Base-by-base conservation (phyloP, 2,329 filamentous ascomycete genomes). In the Chaetothyriales sp. region DNA sequence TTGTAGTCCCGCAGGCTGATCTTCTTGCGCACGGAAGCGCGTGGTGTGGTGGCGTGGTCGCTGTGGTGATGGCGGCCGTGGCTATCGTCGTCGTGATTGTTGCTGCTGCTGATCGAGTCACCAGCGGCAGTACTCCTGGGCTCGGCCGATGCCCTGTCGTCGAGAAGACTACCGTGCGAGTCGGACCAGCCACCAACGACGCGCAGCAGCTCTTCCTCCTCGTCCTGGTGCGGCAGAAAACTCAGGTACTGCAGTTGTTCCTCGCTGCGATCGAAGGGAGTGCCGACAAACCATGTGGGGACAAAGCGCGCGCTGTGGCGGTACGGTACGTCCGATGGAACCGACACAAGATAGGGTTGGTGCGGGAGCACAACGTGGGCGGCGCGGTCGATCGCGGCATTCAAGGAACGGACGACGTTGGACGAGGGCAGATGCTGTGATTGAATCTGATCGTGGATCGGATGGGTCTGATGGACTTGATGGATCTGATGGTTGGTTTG, bases 1-100 rank as follows among this genome's bases (percentile, higher is more conserved):
- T 77, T 80, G 64, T 81, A 82, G 42, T 76, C 77, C 43, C 71
- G 75, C 49, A 81, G 63, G 50, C 69, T 79, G 54, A 81, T 80
- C 63, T 79, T 81, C 68, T 79, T 81, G 66, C 77, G 80, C 20
- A 63, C 55, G 18, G 69, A 10, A 58, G 63, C 49, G 60, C 65
- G 44, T 58, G 51, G 62, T 39, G 73, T 68, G 18, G 68, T 71
- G 56, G 64, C 67, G 51, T 64, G 64, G 22, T 65, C 65, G 56
- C 64, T 67, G 19, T 39, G 32, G 32, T 9, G 32, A 12, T 39
- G 32, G 12, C 12, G 9, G 7, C 7, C 7, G 28, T 15, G 10
- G 32, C 10, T 39, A 15, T 15, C 10, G 10, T 15, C 15, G 10
- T 15, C 15, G 9, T 15, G 12, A 12, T 15, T 5, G 32, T 5